Evolutionary conservation across 495 filamentous ascomycete genomes (phyloP).

Genomic region (Aspergillus sclerotiicarbonarius): DNA sequence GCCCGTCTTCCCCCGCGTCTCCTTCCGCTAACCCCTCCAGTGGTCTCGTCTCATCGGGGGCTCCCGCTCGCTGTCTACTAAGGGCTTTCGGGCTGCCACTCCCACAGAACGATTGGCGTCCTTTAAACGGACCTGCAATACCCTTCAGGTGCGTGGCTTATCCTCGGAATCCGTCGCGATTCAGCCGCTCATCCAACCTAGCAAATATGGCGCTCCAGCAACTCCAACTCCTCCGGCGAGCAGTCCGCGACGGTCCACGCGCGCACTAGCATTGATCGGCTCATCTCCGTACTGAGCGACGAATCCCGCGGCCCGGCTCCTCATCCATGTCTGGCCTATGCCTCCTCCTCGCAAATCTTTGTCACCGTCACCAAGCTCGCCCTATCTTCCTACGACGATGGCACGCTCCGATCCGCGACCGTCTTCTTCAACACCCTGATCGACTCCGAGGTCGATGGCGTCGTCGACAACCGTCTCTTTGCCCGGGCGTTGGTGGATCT

Average conservation of each 20-base stretch:
- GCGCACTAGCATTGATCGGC: constrained; percentile 57
- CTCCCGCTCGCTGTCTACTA: constrained; percentile 61
- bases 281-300: constrained; percentile 80
- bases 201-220: constrained; percentile 77
- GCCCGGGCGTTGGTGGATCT: constrained; percentile 80
- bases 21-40: constrained; percentile 37
- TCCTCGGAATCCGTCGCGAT: neutral
- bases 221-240: constrained; percentile 45
- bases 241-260: constrained; percentile 47
- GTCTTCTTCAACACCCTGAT: constrained; percentile 83
- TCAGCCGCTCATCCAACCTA: constrained; percentile 32
- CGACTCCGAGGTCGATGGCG: constrained; percentile 92
- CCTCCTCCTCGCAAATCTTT: constrained; percentile 80
- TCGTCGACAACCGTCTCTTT: constrained; percentile 80
- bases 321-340: constrained; percentile 84
- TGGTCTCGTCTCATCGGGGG: constrained; percentile 90
- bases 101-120: constrained; percentile 82
- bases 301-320: constrained; percentile 84
- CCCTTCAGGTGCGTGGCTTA: constrained; percentile 64
- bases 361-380: constrained; percentile 83
- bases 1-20: constrained; percentile 2
- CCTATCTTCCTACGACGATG: constrained; percentile 71
- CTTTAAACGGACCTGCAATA: constrained; percentile 85
- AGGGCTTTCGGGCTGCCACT: constrained; percentile 64
- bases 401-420: constrained; percentile 77